Evolutionary conservation across 2,329 filamentous ascomycete genomes (phyloP).

Genomic region (Plectosphaerella sp.): DNA sequence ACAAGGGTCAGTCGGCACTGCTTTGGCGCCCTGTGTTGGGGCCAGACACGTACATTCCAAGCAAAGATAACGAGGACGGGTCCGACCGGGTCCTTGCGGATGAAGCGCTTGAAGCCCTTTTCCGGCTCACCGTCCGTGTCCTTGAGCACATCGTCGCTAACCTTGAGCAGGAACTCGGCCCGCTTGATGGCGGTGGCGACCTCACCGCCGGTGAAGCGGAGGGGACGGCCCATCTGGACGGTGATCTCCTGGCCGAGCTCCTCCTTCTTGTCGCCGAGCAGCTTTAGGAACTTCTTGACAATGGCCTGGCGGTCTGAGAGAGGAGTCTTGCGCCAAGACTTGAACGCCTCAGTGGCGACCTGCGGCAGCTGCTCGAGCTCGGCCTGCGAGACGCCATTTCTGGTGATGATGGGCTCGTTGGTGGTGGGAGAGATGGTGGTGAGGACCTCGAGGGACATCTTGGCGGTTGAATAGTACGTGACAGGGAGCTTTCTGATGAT

Average conservation of each 20-base stretch:
- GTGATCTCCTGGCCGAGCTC: constrained; percentile 81
- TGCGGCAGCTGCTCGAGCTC: constrained; percentile 71
- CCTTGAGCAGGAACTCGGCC: constrained; percentile 79
- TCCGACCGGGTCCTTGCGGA: constrained; percentile 82
- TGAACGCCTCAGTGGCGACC: constrained; percentile 69
- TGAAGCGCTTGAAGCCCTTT: constrained; percentile 84
- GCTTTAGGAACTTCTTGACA: constrained; percentile 71
- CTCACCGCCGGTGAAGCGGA: constrained; percentile 80
- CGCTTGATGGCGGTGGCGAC: constrained; percentile 80
- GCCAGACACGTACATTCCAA: constrained; percentile 74
- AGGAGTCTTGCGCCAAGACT: constrained; percentile 69
- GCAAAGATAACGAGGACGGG: constrained; percentile 87
- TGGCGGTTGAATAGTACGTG: constrained; percentile 12
- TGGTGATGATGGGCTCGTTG: constrained; percentile 76
- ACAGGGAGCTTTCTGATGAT: neutral
- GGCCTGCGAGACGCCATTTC: constrained; percentile 65
- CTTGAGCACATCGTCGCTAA: constrained; percentile 72
- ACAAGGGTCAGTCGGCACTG: neutral
- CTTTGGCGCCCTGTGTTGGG: neutral
- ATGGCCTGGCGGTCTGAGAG: constrained; percentile 75
- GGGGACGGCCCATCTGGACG: constrained; percentile 92
- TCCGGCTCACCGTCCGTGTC: constrained; percentile 81
- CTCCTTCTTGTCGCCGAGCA: constrained; percentile 69
- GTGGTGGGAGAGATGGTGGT: constrained; percentile 88
- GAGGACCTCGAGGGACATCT: constrained; percentile 60